Evolutionary conservation across 805 yeast genomes (phyloP), one percentile per base, ranked within the genome.

Genomic region (Candida sanyiensis): DNA sequence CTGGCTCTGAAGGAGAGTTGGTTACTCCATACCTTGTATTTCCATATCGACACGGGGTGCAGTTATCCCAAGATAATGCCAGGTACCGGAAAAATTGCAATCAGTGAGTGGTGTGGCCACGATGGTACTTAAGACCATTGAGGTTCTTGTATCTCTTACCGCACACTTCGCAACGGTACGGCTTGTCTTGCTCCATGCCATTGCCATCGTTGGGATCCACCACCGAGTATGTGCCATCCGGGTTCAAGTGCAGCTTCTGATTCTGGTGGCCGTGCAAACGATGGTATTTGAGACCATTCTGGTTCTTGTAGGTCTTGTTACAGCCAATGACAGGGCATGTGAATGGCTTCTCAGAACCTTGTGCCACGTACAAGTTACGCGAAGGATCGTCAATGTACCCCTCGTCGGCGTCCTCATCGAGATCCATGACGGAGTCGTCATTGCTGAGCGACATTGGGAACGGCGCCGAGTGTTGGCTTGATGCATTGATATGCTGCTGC

Each of bases 261-360:
- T 90, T 89, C 63, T 89, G 97, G 64, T 90, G 98, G 28, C 98
- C 98, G 61, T 90, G 98, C 42, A 83, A 67, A 48, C 96, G 74
- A 64, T 93, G 98, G 63, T 93, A 93, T 62, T 93, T 93, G 57
- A 93, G 71, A 13, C 98, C 98, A 58, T 93, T 93, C 65, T 93
- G 98, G 62, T 93, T 93, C 67, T 93, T 93, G 63, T 93, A 93
- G 21, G 90, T 89, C 69, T 93, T 93, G 52, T 89, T 97, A 63
- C 98, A 93, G 7, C 98, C 98, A 55, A 88, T 84, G 31, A 93
- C 98, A 0, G 97, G 98, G 66, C 98, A 93, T 60, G 83, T 88
- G 67, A 82, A 93, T 22, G 98, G 98, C 61, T 93, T 81, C 59
- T 87, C 84, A 51, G 89, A 96, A 42, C 85, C 89, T 62, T 89